These are phyloP conservation scores for Chondrus crispus DNA, from an alignment of 23 red algal species.

Conservation along the genomic window DNA sequence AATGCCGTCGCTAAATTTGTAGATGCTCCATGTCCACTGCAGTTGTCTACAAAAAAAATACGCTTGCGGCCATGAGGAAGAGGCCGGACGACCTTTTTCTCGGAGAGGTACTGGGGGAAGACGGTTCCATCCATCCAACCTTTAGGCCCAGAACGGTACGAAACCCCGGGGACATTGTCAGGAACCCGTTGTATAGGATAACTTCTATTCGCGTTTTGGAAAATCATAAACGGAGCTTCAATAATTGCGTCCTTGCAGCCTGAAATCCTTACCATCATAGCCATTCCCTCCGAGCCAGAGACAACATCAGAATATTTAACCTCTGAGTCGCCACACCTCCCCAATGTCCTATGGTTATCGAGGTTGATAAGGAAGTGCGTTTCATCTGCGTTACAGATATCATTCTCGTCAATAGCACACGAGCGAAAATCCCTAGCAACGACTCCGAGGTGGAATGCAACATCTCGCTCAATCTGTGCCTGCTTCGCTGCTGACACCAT, in stretches of 20 bases:
- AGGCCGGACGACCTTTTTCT: background rate
- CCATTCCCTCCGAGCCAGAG: background rate
- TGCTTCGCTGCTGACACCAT: background rate
- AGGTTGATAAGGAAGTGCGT: constrained; percentile 15
- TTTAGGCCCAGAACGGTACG: background rate
- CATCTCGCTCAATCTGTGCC: constrained; percentile 13
- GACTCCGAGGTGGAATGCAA: background rate
- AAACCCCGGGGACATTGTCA: background rate
- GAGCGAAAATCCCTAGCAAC: background rate
- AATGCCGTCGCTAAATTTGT: background rate
- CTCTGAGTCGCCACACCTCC: background rate
- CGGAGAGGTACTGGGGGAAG: background rate
- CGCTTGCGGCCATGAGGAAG: constrained; percentile 1
- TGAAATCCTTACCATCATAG: background rate
- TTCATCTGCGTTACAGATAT: background rate
- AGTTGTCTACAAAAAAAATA: background rate
- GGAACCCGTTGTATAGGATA: background rate
- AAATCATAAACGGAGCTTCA: background rate
- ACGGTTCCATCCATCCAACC: background rate
- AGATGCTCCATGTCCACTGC: background rate
- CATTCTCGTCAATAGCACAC: background rate
- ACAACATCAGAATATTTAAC: background rate
- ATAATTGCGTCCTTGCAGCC: background rate
- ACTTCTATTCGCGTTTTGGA: background rate
- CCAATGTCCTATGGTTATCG: background rate